phyloP scores from a whole-genome alignment of 208 protist species.

The Crithidia mellificae region DNA sequence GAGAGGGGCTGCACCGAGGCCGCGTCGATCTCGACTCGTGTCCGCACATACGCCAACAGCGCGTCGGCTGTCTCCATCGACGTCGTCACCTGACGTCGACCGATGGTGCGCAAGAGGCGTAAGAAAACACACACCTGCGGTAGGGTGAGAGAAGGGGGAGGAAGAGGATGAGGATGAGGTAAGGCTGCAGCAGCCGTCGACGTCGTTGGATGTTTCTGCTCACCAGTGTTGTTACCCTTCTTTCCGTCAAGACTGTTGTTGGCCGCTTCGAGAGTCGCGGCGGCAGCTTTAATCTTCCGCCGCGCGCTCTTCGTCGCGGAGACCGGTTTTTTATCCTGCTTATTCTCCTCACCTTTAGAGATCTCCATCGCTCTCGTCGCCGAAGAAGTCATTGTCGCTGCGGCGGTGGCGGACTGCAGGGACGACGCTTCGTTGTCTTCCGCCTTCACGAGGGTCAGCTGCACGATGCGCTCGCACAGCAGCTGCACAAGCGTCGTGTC shows the following conservation, averaged over 20 bases:
- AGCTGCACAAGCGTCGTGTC: slow-evolving; percentile 39
- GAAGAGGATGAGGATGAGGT: too few species aligned
- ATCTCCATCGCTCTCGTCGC: too few species aligned
- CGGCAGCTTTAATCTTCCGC: background rate
- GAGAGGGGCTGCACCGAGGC: too few species aligned
- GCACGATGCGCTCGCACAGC: slow-evolving; percentile 35
- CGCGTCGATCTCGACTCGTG: background rate
- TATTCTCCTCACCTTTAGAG: too few species aligned
- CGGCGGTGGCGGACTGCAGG: too few species aligned
- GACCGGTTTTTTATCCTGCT: too few species aligned
- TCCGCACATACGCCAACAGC: slow-evolving; percentile 34
- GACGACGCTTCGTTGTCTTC: too few species aligned
- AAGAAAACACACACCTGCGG: slow-evolving; percentile 34
- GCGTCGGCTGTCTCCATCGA: slow-evolving; percentile 39
- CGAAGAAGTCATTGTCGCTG: too few species aligned
- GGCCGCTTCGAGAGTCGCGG: too few species aligned
- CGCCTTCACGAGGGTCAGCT: slow-evolving; percentile 1
- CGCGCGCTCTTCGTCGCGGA: background rate
- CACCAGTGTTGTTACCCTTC: too few species aligned
- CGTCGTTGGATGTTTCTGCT: too few species aligned
- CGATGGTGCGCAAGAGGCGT: slow-evolving; percentile 27
- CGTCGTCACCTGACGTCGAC: slow-evolving; percentile 14
- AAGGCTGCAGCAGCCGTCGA: background rate
- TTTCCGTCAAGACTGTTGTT: too few species aligned
- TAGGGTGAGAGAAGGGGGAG: slow-evolving; percentile 27